Evolutionary conservation across 1,284 basidiomycete species (phyloP), one percentile per base, ranked within the genome.

Genomic region (Boletus albobrunnescens): DNA sequence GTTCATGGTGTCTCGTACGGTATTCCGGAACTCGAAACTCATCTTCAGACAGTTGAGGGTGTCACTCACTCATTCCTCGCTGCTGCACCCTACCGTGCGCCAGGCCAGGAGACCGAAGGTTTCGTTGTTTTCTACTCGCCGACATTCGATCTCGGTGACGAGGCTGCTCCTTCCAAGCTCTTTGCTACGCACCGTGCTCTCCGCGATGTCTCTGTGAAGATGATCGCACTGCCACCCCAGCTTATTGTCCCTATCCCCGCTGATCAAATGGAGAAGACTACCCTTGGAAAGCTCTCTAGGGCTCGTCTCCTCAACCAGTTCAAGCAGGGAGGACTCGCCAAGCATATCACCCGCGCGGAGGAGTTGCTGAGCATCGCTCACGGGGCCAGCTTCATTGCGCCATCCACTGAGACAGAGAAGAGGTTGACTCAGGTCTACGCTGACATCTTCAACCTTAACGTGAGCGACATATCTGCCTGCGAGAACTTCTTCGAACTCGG

Each of bases 1-100:
- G 70, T 73, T n/a, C 72, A 74, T 36, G 74, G 72, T 33, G 68
- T 75, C 51, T 75, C 73, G 16, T 68, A 73, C 46, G 64, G 69
- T 28, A 70, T 69, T 20, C 62, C 65, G 0, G 73, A 75, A 42
- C 55, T 71, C 19, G 73, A 71, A 52, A 64, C 69, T 17, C 67
- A 72, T 43, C 58, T 74, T 30, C 70, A 74, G 55, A 64, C 55
- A 6, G 59, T 74, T 8, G 62, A 67, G 7, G 73, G 72, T 9
- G 58, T 71, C 40, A 57, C 59, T 17, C 65, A 67, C 35, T 69
- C 71, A 0, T 67, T 63, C 55, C 64, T 74, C 28, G 64, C 59
- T 36, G 74, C 46, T 63, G 66, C 58, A 56, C 70, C 60, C 7
- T 64, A 67, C 44, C 65, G 63, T 45, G 63, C 61, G 1, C 56